Base-by-base conservation (phyloP, 352 stramenopile genomes). In the Globisporangium solare region DNA sequence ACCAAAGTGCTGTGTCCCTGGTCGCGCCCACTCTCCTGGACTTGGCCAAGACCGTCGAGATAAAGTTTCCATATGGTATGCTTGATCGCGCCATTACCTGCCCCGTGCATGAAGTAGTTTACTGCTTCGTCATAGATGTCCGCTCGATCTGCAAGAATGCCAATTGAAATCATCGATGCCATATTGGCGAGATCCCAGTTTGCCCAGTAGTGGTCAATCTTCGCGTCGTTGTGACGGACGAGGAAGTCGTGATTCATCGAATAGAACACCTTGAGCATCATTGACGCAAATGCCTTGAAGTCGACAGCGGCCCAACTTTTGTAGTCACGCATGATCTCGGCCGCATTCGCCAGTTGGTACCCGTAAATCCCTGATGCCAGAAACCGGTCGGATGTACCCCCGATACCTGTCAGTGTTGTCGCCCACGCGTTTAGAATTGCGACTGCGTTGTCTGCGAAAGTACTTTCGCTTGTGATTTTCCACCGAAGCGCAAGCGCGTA, bases 241-340 rank as follows among this genome's bases (percentile, higher is more conserved):
- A 71, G 43, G 37, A 69, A 64, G 47, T 54, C 56, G 50, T 60
- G 54, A 47, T 66, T 66, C 60, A 66, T 66, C 27, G 60, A 52
- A 15, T 66, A 66, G 48, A 66, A 63, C 15, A 66, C 55, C 7
- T 18, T 24, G 31, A 66, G 24, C 54, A 66, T 62, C 54, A 66
- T 58, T 10, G 46, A 21, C 31, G 47, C 49, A 35, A 66, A 58
- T 32, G 40, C 54, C 27, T 58, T 37, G 22, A 66, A 63, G 10
- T 56, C 45, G 0, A 17, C 18, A 12, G 40, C 13, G 8, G 20
- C 24, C 60, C 54, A 66, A 21, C 57, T 58, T 37, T 21, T 17
- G 32, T 66, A 63, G 37, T 5, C 31, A 21, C 59, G 59, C 41
- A 66, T 6, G 39, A 66, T 40, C 60, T 66, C 60, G 8, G 60